Base-by-base conservation (phyloP, 2,329 filamentous ascomycete genomes). In the Lachnellula subtilissima region DNA sequence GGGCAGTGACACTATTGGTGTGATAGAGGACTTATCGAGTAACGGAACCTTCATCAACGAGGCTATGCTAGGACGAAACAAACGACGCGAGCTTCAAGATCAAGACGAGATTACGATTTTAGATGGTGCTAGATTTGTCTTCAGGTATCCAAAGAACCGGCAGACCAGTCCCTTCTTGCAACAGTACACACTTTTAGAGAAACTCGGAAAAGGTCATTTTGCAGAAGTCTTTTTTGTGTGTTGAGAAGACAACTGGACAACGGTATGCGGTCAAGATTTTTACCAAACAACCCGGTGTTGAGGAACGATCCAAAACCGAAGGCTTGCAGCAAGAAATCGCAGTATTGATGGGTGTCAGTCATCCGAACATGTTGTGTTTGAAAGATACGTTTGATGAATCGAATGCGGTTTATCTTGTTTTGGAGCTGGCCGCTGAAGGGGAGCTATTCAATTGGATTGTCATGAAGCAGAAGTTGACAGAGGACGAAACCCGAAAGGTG, bases 21-120 rank as follows among this genome's bases (percentile, higher is more conserved):
- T 97, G 12, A 73, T 99, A 5, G 92, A 99, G 71, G 94, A 99
- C 71, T 75, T 97, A 19, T 99, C 94, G 6, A 94, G 86, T 69
- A 99, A 99, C 70, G 94, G 94, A 50, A 99, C 95, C 0, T 99
- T 92, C 69, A 87, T 99, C 65, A 97, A 97, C 68, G 91, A 97
- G 65, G 87, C 86, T 15, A 81, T 96, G 32, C 84, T 99, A 23
- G 94, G 94, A 23, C 87, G 93, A 51, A 99, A 99, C 72, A 91
- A 96, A 72, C 83, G 91, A 53, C 84, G 93, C 56, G 91, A 96
- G 70, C 79, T 99, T 28, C 80, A 91, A 65, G 91, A 97, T 65
- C 86, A 89, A 39, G 94, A 99, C 64, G 92, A 97, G 71, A 88
- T 99, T 50, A 88, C 89, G 6, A 86, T 99, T 35, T 79, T 96